These are phyloP conservation scores for Fusarium euwallaceae DNA, from an alignment of 2,329 filamentous ascomycete species.

Conservation along the genomic window DNA sequence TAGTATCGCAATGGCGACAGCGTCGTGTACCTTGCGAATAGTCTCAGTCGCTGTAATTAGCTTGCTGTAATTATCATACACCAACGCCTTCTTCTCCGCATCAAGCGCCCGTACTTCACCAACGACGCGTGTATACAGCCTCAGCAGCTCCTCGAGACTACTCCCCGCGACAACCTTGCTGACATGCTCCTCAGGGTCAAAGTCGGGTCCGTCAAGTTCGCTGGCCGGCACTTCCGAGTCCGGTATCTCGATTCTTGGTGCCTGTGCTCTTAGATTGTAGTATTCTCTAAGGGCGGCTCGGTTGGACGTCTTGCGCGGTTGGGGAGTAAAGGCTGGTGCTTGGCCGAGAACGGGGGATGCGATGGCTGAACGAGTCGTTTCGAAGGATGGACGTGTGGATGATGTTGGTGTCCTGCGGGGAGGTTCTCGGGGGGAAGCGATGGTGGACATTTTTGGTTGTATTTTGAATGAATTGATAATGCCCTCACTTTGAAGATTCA, in stretches of 20 bases:
- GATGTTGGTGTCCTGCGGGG: constrained; percentile 75
- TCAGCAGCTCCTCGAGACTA: constrained; percentile 76
- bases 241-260: constrained; percentile 59
- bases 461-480: background rate
- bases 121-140: constrained; percentile 77
- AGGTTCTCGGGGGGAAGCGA: constrained; percentile 72
- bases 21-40: constrained; percentile 76
- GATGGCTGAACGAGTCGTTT: constrained; percentile 71
- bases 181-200: constrained; percentile 80
- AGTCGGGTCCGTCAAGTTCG: constrained; percentile 80
- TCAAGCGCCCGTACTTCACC: constrained; percentile 90
- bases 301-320: constrained; percentile 69
- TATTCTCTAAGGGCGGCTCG: constrained; percentile 92
- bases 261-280: constrained; percentile 78
- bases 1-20: background rate
- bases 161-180: constrained; percentile 70
- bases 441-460: constrained; percentile 71
- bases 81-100: constrained; percentile 94
- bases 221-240: constrained; percentile 71
- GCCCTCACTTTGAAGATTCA: background rate
- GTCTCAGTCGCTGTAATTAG: constrained; percentile 97
- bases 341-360: constrained; percentile 61
- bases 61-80: constrained; percentile 99
- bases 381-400: constrained; percentile 81
- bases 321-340: constrained; percentile 27